phyloP scores from a whole-genome alignment of 1,139 yeast genomes.

The Candida gigantensis region DNA sequence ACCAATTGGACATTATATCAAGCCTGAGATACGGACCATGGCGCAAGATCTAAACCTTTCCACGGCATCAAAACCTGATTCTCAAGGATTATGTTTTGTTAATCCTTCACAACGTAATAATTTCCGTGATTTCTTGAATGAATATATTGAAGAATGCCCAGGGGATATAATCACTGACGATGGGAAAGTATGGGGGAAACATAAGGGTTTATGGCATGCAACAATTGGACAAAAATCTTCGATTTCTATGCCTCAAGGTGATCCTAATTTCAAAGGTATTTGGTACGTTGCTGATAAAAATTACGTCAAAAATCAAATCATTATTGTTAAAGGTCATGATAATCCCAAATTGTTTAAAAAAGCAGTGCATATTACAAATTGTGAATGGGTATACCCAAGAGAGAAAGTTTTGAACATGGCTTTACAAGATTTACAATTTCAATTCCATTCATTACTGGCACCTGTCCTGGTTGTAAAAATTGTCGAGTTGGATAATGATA shows the following conservation, averaged over 20 bases:
- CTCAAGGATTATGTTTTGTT: conserved; percentile 94
- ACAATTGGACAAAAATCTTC: conserved; percentile 90
- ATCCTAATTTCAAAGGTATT: conserved; percentile 68
- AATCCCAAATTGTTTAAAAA: conserved; percentile 57
- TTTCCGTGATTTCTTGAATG: conserved; percentile 73
- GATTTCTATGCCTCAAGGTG: conserved; percentile 82
- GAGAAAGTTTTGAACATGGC: conserved; percentile 17
- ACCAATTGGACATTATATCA: conserved; percentile 78
- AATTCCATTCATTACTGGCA: conserved; percentile 75
- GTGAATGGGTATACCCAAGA: conserved; percentile 50
- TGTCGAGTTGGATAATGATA: conserved; percentile 17
- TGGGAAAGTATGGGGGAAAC: conserved; percentile 77
- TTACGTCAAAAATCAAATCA: conserved; percentile 62
- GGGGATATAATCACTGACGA: conserved; percentile 77
- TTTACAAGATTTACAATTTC: conserved; percentile 49
- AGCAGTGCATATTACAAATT: conserved; percentile 42
- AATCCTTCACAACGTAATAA: conserved; percentile 60
- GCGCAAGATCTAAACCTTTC: conserved; percentile 59
- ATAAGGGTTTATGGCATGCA: conserved; percentile 88
- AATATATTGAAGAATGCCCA: conserved; percentile 69
- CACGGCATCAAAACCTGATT: conserved; percentile 76
- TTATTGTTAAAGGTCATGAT: conserved; percentile 75
- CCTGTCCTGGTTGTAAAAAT: conserved; percentile 21
- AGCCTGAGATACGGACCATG: conserved; percentile 69
- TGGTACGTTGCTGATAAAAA: conserved; percentile 87